Base-by-base conservation (phyloP, 129 eudicot genomes). In the Chrysanthemum seticuspe region DNA sequence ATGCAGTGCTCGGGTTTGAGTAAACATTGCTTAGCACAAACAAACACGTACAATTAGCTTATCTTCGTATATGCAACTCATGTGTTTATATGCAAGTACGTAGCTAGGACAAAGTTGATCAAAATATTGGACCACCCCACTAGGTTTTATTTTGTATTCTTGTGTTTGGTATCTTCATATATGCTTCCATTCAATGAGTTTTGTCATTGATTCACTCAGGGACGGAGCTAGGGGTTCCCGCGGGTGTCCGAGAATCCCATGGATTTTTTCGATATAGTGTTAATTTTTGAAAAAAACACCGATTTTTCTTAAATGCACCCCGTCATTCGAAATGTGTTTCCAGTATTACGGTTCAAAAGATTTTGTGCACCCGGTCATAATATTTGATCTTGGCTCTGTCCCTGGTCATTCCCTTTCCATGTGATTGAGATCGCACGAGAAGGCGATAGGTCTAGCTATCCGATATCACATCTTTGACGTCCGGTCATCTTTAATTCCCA, bases 101-200 rank as follows among this genome's bases (percentile, higher is more conserved):
- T 45, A 5, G 58, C 31, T 29, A n/a, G 75, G 63, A 68, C 64
- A 72, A 27, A 52, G 19, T 10, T 72, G 78, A 72, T 72, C 5
- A 47, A 16, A 71, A 54, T 2, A 54, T 1, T 44, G 77, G 82
- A 64, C 74, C 78, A 72, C 68, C 58, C 57, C 60, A 64, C 77
- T 44, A 78, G 60, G 63, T 67, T 69, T 59, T 18, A 47, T 61
- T 44, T 62, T 78, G 78, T 65, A 44, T 0, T 47, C 36, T 72
- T 65, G 73, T 57, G 69, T 18, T 72, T 72, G 82, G 74, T 68
- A 72, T 65, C 62, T 65, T 65, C 8, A 63, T 45, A 31, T 59
- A 63, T 78, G 59, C 52, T 62, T 70, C 67, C 5, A 10, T 78
- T 51, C 36, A 57, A 29, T 16, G 18, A 3, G 7, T 64, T 11